phyloP scores from a whole-genome alignment of 2,329 filamentous ascomycete species.

The Dactylellina haptotyla region DNA sequence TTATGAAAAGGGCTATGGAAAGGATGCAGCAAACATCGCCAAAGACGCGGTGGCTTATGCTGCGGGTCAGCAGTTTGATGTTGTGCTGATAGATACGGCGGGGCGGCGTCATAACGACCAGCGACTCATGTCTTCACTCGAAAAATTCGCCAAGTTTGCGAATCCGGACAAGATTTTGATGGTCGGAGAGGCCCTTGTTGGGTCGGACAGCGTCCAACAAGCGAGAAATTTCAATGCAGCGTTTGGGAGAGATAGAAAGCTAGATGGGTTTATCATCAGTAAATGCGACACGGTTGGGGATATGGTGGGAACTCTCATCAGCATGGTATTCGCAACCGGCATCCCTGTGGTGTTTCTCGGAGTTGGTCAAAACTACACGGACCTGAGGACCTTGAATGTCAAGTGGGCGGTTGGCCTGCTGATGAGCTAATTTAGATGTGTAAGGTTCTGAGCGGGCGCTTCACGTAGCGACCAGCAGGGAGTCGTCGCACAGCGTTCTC shows the following conservation, averaged over 20 bases:
- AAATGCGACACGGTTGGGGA: slow-evolving; percentile 99
- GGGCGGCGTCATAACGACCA: slow-evolving; percentile 95
- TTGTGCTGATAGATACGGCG: slow-evolving; percentile 96
- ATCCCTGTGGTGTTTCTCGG: slow-evolving; percentile 95
- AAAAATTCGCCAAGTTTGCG: slow-evolving; percentile 97
- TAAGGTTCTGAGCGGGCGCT: too few species aligned
- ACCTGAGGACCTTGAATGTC: slow-evolving; percentile 58
- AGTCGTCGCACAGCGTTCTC: too few species aligned
- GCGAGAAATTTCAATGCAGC: slow-evolving; percentile 95
- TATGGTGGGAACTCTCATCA: slow-evolving; percentile 88
- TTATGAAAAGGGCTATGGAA: slow-evolving; percentile 97
- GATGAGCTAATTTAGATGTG: slow-evolving; percentile 55
- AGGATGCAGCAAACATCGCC: slow-evolving; percentile 93
- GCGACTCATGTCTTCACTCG: slow-evolving; percentile 92
- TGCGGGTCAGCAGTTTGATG: slow-evolving; percentile 79
- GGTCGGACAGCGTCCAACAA: slow-evolving; percentile 93
- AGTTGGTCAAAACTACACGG: slow-evolving; percentile 58
- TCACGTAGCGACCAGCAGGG: too few species aligned
- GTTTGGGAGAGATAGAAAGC: slow-evolving; percentile 79
- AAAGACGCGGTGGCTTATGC: slow-evolving; percentile 91
- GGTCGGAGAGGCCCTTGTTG: slow-evolving; percentile 92
- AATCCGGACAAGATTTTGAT: slow-evolving; percentile 98
- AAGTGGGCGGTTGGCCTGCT: slow-evolving; percentile 58
- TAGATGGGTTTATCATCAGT: slow-evolving; percentile 97
- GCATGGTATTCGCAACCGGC: slow-evolving; percentile 95